A percentile compares a stretch with the other conserved stretches of the same genome.
These are phyloP conservation scores for Verticillium klebahnii DNA, from an alignment of 2,329 filamentous ascomycete genomes.

Conservation along the genomic window DNA sequence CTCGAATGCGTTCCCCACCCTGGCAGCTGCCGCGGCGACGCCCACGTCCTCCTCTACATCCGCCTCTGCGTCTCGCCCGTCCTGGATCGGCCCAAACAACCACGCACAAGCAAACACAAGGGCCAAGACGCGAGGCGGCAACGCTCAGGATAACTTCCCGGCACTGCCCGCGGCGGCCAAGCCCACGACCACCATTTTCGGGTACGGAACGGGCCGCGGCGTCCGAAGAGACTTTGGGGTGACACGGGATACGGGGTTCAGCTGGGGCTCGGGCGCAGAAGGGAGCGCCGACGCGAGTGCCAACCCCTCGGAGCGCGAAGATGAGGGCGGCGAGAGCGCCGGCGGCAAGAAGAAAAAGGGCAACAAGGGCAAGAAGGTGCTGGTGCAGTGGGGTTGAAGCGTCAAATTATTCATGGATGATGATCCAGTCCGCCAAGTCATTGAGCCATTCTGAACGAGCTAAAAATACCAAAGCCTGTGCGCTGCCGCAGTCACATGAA, in stretches of 20 bases:
- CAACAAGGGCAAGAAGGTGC: constrained; percentile 55
- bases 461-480: not conserved
- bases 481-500: not conserved
- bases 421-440: not conserved
- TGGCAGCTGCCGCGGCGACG: constrained; percentile 23
- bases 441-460: not conserved
- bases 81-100: constrained; percentile 22
- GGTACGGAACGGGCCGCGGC: constrained; percentile 48
- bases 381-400: constrained; percentile 56
- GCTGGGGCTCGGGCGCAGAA: constrained; percentile 37
- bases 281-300: constrained; percentile 19
- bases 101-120: constrained; percentile 3
- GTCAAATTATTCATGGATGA: not conserved
- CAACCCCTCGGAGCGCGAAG: constrained; percentile 18
- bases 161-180: constrained; percentile 76
- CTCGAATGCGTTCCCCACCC: constrained; percentile 38
- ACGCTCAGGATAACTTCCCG: constrained; percentile 66
- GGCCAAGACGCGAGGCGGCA: not conserved
- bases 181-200: constrained; percentile 56
- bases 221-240: constrained; percentile 50
- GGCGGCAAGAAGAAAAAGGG: constrained; percentile 49
- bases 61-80: constrained; percentile 20
- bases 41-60: constrained; percentile 13
- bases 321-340: constrained; percentile 16
- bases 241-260: constrained; percentile 44